Base-by-base conservation (phyloP, 2,329 filamentous ascomycete species). In the Thyridium curvatum region DNA sequence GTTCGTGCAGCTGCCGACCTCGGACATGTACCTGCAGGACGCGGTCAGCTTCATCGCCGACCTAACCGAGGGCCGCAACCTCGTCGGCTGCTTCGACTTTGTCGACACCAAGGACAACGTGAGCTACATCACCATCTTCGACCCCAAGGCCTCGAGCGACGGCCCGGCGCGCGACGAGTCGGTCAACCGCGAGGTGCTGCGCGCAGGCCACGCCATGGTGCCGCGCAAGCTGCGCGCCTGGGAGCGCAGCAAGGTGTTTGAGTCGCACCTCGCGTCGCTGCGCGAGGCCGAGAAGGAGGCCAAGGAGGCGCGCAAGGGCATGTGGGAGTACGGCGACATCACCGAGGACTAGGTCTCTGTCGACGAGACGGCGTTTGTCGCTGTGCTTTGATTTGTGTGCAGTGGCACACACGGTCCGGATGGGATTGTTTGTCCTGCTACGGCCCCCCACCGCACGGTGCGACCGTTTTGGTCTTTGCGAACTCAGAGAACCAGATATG, bases 311-410 rank as follows among this genome's bases (percentile, higher is more conserved):
- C 79, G 89, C 46, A 72, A 80, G 49, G 93, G 93, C 32, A 93
- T 95, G 77, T 98, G 91, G 90, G 93, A 98, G 74, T 98, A 97
- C 64, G 93, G 93, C 51, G 93, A 97, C 61, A 74, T 95, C 56
- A 94, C 88, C 12, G 90, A 95, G 68, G 88, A 94, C 56, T 89
- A 79, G 60, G 30, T n/a, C 15, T 17, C 2, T 7, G 12, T 13
- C 8, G 17, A 17, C 14, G 13, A 21, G 8, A 34, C 28, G 16
- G 4, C 5, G 4, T 12, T 18, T 16, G 30, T 13, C 16, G n/a
- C 16, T 13, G 29, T 12, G n/a, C 12, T 21, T 18, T 17, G 36
- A 37, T 36, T 41, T 36, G 30, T 37, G 41, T 13, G 30, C 39
- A 9, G 41, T 26, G 31, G 16, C 26, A 18, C n/a, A n/a, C n/a